phyloP scores from a whole-genome alignment of 139 green algal species.

The Zygnema circumcarinatum region DNA sequence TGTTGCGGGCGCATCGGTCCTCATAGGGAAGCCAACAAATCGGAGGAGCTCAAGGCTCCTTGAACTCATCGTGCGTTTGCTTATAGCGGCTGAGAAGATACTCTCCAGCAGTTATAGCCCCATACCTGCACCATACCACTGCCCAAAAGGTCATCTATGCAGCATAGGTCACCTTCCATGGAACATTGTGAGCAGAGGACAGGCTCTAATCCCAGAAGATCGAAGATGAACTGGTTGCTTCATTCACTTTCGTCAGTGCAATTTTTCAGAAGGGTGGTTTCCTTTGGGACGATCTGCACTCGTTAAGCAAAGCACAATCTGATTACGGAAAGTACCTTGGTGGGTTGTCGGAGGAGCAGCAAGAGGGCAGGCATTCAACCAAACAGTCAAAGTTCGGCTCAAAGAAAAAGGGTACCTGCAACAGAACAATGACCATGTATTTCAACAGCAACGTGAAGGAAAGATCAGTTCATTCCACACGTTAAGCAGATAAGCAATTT shows the following conservation, averaged over 20 bases:
- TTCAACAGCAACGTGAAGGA: no score
- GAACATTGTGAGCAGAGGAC: neutral
- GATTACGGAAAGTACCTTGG: conserved; percentile 24
- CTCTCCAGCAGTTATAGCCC: conserved; percentile 74
- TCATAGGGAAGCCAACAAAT: neutral
- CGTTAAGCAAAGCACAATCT: neutral
- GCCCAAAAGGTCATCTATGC: neutral
- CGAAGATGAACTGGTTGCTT: no score
- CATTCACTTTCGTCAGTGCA: neutral
- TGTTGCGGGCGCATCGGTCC: neutral
- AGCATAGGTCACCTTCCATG: neutral
- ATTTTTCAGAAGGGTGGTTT: neutral
- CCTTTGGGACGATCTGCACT: neutral
- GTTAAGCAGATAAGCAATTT: no score
- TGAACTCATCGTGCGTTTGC: conserved; percentile 64
- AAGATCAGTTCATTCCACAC: no score
- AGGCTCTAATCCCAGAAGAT: no score
- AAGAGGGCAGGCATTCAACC: conserved; percentile 76
- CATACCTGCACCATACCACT: conserved; percentile 57
- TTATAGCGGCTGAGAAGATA: conserved; percentile 81
- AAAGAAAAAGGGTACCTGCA: conserved; percentile 83
- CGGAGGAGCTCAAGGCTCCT: neutral
- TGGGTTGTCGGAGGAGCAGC: conserved; percentile 60
- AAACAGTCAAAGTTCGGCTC: conserved; percentile 74
- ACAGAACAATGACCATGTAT: conserved; percentile 5